Base-by-base conservation (phyloP, 176 grass and related monocot genomes). In the Paspalum notatum region DNA sequence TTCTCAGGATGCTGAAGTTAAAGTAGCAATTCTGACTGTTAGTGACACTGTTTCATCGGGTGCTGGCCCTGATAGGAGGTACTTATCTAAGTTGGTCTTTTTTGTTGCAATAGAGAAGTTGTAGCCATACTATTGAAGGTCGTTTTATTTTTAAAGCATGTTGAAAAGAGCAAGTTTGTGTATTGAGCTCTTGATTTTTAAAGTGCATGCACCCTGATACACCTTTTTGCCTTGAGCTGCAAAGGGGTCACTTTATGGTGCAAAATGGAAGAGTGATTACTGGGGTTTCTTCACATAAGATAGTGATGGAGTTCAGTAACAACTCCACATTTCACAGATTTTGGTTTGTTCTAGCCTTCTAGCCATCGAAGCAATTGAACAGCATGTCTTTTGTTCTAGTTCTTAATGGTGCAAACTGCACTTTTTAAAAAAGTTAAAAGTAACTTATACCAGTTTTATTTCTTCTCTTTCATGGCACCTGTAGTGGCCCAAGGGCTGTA, bases 41-140 rank as follows among this genome's bases (percentile, higher is more conserved):
- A 99, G 96, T 64, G 96, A 95, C 78, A 98, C 96, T n/a, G 96
- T 99, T 81, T 89, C 96, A 65, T 95, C 86, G 0, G 92, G 92
- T 56, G 67, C 81, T 51, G 92, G 92, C 3, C 92, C 90, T 1
- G 96, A 99, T 84, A 89, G 96, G 86, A 99, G 96, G 96, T 99
- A 99, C 60, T 48, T 83, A 12, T 22, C 37, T 44, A 22, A 74
- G 25, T 52, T 7, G 15, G 76, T 12, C 16, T 18, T 75, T 42
- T 58, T 62, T 18, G 32, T 51, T 39, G 7, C 57, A 46, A 27
- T 68, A 17, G 5, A 60, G 6, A 60, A 11, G 57, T 4, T 43
- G 22, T 70, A 70, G 12, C 21, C 66, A 46, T 84, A 15, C 20
- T 70, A n/a, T 60, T 64, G 44, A 45, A 14, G 62, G 9, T 54